Evolutionary conservation across 306 rosid genomes (phyloP).

Genomic region (Vigna reflexopilosa): DNA sequence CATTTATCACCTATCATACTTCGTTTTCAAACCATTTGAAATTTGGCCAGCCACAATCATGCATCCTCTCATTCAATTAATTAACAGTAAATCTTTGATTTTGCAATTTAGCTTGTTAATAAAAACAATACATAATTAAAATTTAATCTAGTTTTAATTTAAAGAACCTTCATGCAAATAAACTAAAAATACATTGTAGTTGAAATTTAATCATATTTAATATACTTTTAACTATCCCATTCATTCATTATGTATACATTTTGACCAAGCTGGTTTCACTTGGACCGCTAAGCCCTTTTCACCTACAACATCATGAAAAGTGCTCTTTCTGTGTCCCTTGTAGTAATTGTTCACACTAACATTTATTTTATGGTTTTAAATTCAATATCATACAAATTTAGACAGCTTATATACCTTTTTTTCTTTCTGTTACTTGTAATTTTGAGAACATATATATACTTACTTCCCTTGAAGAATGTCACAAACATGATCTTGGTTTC

Average conservation of each 20-base stretch:
- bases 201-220: background rate
- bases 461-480: constrained; percentile 25
- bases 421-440: background rate
- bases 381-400: background rate
- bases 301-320: constrained; percentile 19
- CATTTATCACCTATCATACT: constrained; percentile 10
- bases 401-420: background rate
- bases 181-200: background rate
- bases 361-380: constrained; percentile 24
- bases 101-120: background rate
- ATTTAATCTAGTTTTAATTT: background rate
- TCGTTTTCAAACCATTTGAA: constrained; percentile 27
- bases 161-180: background rate
- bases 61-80: background rate
- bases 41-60: constrained; percentile 14
- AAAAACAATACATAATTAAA: background rate
- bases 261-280: constrained; percentile 28
- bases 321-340: background rate
- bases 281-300: background rate
- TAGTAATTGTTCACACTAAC: background rate
- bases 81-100: background rate
- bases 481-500: background rate
- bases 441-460: background rate
- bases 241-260: background rate
- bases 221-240: background rate